Base-by-base conservation (phyloP, 257 asterid species). In the Voacanga thouarsii region DNA sequence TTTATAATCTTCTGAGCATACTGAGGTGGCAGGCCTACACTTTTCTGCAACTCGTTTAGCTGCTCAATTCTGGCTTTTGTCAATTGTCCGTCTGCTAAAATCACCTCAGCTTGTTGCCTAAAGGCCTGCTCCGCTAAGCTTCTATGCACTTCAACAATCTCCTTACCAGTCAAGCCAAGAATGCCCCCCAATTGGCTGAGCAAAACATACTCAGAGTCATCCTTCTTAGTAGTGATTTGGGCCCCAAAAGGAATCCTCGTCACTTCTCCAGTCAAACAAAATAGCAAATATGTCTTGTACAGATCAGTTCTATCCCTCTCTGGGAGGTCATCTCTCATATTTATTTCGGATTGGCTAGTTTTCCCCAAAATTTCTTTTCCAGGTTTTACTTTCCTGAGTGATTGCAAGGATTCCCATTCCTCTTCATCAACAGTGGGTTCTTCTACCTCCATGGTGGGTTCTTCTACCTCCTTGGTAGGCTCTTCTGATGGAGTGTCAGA, bases 61-160 rank as follows among this genome's bases (percentile, higher is more conserved):
- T 91, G 93, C 85, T 93, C 97, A 6, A 96, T 83, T 82, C 90
- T 87, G 74, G 80, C 85, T 85, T 93, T 90, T 23, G 97, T 92
- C 85, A 93, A 80, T 75, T 96, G 97, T 61, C 99, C 99, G 77
- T 93, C 98, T 6, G 99, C 96, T 81, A 96, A 87, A 80, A 96
- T 88, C 72, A 90, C 96, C 92, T 93, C 99, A 15, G 98, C 99
- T 82, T 93, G 90, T 83, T 90, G 87, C 82, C 90, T 89, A 85
- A 93, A 96, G 71, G 97, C 94, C 88, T 89, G 94, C 83, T 96
- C 99, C 12, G 98, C 98, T 83, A 96, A 82, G 83, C 96, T 45
- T 77, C 91, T 89, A 68, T 96, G 99, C 47, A 93, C 97, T 37
- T 87, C 95, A 57, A 91, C 97, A 67, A 89, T 89, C 88, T 96